Evolutionary conservation across 2,329 filamentous ascomycete genomes (phyloP).

Genomic region (Beauveria scarabaeidicola): DNA sequence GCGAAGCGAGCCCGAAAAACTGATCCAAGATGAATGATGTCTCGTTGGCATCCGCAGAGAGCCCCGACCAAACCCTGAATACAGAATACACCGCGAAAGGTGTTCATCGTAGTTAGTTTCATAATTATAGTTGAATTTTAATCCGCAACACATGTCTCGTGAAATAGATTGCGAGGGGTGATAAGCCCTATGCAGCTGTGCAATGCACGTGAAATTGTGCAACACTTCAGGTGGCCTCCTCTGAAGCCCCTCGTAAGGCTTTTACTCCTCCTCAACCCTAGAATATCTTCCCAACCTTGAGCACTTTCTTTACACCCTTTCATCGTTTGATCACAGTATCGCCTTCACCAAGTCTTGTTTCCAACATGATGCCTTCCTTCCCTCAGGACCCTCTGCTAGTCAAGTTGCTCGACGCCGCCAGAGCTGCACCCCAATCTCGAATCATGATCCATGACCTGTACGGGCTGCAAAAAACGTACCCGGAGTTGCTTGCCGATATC

Average conservation of each 20-base stretch:
- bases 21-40: not conserved
- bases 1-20: not conserved
- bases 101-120: too few species aligned
- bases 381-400: constrained; percentile 14
- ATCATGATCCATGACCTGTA: constrained; percentile 13
- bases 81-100: too few species aligned
- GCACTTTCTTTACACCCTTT: too few species aligned
- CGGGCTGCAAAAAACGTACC: constrained; percentile 16
- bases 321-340: not conserved
- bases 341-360: not conserved
- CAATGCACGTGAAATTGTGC: not conserved
- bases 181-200: not conserved
- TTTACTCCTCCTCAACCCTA: not conserved
- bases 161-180: not conserved
- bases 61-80: too few species aligned
- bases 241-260: not conserved
- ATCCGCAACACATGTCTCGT: not conserved
- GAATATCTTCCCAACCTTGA: not conserved
- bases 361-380: not conserved
- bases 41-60: too few species aligned
- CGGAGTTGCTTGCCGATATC: constrained; percentile 16
- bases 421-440: not conserved
- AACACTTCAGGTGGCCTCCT: not conserved
- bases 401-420: constrained; percentile 13
- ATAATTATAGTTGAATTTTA: too few species aligned